Evolutionary conservation across 176 grass and related monocot species (phyloP).

Genomic region (Metroxylon sagu): DNA sequence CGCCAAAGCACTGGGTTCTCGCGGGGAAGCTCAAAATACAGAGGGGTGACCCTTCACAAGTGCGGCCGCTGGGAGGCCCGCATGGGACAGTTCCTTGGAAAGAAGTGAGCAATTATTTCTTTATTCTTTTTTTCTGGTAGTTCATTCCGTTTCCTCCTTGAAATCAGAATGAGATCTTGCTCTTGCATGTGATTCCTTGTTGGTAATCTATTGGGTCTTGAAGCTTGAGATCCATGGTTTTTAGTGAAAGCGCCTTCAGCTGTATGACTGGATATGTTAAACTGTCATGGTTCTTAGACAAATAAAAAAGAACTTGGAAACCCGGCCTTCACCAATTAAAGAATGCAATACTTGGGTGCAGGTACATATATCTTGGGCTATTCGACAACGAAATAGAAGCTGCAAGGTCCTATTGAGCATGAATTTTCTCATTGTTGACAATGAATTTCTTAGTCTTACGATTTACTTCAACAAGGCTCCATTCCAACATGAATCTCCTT

Average conservation of each 20-base stretch:
- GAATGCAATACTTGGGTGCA: slow-evolving; percentile 79
- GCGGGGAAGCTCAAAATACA: slow-evolving; percentile 88
- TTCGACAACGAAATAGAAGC: slow-evolving; percentile 99
- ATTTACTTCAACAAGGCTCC: slow-evolving; percentile 27
- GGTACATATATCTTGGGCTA: slow-evolving; percentile 99
- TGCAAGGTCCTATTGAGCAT: slow-evolving; percentile 78
- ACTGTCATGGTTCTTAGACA: neutral
- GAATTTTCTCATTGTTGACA: slow-evolving; percentile 43
- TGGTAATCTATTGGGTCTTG: no score
- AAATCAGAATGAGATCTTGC: neutral
- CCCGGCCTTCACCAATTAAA: slow-evolving; percentile 45
- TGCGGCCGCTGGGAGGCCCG: slow-evolving; percentile 10
- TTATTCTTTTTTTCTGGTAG: neutral
- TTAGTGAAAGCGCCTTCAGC: no score
- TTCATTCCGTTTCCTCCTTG: neutral
- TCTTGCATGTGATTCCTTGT: neutral
- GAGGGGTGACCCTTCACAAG: slow-evolving; percentile 28
- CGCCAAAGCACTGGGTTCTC: slow-evolving; percentile 97
- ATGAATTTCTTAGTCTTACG: slow-evolving; percentile 23
- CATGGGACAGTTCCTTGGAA: slow-evolving; percentile 11
- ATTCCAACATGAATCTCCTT: slow-evolving; percentile 56
- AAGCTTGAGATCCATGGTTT: no score
- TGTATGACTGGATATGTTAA: neutral
- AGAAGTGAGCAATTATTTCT: slow-evolving; percentile 4
- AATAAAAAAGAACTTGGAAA: slow-evolving; percentile 21